Percentiles rank a stretch among this genome's conserved stretches.
Evolutionary conservation across 148 eudicot genomes (phyloP).

Genomic region (Rhododendron ovatum): DNA sequence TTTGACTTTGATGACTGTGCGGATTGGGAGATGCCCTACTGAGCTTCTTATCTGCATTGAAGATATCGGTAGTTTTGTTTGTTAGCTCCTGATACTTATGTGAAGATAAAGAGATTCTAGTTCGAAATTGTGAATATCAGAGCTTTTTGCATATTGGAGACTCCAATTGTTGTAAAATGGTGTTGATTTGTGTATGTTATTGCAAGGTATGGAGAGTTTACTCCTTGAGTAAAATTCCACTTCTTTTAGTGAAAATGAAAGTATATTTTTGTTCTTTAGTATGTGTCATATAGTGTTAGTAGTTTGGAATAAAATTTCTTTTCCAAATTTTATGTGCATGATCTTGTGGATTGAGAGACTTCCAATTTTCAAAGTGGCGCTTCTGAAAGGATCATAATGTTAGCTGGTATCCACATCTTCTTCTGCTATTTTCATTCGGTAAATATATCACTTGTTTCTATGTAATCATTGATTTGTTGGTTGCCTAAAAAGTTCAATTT

Average conservation of each 20-base stretch:
- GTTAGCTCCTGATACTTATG: constrained; percentile 13
- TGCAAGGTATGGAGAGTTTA: constrained; percentile 29
- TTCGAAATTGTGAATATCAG: constrained; percentile 27
- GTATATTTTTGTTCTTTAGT: constrained; percentile 6
- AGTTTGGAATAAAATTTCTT: neutral
- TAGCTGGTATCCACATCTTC: neutral
- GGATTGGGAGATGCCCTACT: constrained; percentile 82
- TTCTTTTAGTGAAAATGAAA: neutral
- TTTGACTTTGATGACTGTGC: constrained; percentile 79
- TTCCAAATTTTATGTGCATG: neutral
- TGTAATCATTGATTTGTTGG: neutral
- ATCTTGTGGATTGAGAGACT: neutral
- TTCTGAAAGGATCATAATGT: neutral
- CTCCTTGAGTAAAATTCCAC: constrained; percentile 30
- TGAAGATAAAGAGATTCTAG: constrained; percentile 18
- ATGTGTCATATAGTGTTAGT: neutral
- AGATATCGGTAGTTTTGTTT: constrained; percentile 14
- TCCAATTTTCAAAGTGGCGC: neutral
- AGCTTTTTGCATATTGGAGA: constrained; percentile 16
- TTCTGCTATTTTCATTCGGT: neutral
- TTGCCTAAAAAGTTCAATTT: neutral
- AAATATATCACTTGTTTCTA: neutral
- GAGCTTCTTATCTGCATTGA: constrained; percentile 33
- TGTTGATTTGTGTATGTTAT: constrained; percentile 32
- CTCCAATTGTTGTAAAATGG: constrained; percentile 24